Conservation (phyloP, 1,139 yeast genomes). For the Suhomyces guaymorum region DNA sequence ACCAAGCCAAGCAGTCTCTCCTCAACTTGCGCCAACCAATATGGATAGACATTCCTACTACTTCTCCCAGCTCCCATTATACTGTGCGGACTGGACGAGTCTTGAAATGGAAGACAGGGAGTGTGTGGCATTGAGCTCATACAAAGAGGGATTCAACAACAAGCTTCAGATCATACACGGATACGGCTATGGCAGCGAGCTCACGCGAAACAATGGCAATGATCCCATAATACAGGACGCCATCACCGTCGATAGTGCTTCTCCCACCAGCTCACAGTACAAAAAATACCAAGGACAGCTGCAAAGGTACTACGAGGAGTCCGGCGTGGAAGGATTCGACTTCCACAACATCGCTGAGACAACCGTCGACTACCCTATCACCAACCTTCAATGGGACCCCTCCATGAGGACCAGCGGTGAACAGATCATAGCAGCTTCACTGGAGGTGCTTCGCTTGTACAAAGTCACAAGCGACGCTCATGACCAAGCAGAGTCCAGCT, state of each 20-base stretch:
- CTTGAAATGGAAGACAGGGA: conserved; percentile 41
- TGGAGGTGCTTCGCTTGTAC: conserved; percentile 72
- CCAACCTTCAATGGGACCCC: conserved; percentile 77
- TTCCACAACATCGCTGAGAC: conserved; percentile 55
- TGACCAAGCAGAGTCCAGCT: conserved; percentile 34
- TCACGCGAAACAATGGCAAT: conserved; percentile 11
- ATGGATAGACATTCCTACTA: conserved; percentile 53
- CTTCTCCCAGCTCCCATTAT: conserved; percentile 63
- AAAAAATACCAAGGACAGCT: conserved; percentile 5
- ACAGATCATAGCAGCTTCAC: conserved; percentile 62
- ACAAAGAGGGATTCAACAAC: conserved; percentile 68
- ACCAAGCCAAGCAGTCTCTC: too few species aligned
- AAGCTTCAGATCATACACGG: conserved; percentile 53
- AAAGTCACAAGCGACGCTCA: conserved; percentile 42
- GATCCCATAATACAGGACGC: conserved; percentile 13
- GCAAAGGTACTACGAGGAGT: conserved; percentile 7
- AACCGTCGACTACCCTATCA: conserved; percentile 62
- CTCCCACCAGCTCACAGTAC: conserved; percentile 11
- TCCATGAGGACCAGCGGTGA: conserved; percentile 27
- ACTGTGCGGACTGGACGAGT: conserved; percentile 66
- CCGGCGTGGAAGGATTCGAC: conserved; percentile 40
- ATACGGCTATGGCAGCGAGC: conserved; percentile 29
- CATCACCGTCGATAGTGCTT: conserved; percentile 13
- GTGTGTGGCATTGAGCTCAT: conserved; percentile 64
- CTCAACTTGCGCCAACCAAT: too few species aligned